A percentile compares a stretch with the other conserved stretches of the same genome.
Conservation (phyloP, 2,329 filamentous ascomycete species). For the Karstenula rhodostoma region DNA sequence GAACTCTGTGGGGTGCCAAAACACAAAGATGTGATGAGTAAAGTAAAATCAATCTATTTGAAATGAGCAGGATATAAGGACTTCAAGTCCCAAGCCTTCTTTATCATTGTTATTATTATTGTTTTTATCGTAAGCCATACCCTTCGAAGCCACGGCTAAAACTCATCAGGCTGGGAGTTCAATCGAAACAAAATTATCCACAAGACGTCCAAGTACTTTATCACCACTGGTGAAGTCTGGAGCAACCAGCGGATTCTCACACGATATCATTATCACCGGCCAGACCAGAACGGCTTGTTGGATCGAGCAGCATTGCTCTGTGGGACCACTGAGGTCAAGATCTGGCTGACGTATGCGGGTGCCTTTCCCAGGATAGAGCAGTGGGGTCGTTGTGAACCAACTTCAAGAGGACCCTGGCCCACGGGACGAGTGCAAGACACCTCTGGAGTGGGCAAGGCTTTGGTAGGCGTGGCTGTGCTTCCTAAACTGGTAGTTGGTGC, state of each 20-base stretch:
- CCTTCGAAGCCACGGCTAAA: neutral
- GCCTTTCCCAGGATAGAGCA: neutral
- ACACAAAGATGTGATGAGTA: too few relatives aligned
- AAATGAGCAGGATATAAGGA: neutral
- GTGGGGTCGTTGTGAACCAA: neutral
- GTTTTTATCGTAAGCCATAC: neutral
- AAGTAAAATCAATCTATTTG: too few relatives aligned
- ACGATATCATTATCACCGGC: neutral
- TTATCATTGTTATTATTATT: neutral
- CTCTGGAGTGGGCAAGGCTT: neutral
- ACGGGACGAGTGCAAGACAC: neutral
- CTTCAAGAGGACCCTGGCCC: neutral
- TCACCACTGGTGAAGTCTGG: neutral
- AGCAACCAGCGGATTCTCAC: neutral
- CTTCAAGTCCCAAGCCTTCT: neutral
- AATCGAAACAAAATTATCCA: neutral
- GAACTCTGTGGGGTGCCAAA: too few relatives aligned
- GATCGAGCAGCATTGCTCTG: neutral
- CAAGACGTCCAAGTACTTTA: neutral
- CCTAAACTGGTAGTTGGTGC: neutral
- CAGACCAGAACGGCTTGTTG: neutral
- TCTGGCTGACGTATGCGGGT: neutral
- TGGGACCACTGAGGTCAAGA: neutral
- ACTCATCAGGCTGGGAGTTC: neutral
- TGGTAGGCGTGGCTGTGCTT: neutral